Conservation (phyloP, 2,329 filamentous ascomycete genomes). For the Macrophomina phaseolina region DNA sequence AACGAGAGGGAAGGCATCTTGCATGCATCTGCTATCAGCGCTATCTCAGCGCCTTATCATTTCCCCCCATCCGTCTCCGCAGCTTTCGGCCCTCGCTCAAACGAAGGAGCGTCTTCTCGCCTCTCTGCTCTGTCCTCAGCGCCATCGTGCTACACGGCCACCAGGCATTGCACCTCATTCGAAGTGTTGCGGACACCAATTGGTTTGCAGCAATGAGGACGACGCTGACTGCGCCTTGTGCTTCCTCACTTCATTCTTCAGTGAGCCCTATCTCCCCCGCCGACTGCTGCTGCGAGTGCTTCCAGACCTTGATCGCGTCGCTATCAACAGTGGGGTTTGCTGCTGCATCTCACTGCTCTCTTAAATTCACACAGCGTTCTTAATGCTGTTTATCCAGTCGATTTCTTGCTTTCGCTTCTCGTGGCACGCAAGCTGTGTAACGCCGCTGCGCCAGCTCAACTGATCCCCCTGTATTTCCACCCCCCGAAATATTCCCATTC, state of each 20-base stretch:
- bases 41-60: constrained; percentile 9
- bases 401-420: background rate
- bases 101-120: background rate
- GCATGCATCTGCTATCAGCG: constrained; percentile 1
- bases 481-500: background rate
- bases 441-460: background rate
- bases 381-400: background rate
- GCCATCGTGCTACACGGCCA: background rate
- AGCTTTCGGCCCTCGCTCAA: background rate
- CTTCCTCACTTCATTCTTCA: background rate
- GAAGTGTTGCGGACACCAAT: background rate
- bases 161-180: background rate
- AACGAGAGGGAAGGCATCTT: background rate
- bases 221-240: background rate
- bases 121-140: background rate
- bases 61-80: constrained; percentile 2
- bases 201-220: background rate
- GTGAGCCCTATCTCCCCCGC: constrained; percentile 9
- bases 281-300: background rate
- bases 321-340: constrained; percentile 23
- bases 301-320: background rate
- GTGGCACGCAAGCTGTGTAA: background rate
- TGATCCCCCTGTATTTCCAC: background rate
- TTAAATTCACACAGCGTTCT: constrained; percentile 1
- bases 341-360: background rate